These are phyloP conservation scores for Juglanconis juglandina DNA, from an alignment of 2,329 filamentous ascomycete species.

Conservation along the genomic window DNA sequence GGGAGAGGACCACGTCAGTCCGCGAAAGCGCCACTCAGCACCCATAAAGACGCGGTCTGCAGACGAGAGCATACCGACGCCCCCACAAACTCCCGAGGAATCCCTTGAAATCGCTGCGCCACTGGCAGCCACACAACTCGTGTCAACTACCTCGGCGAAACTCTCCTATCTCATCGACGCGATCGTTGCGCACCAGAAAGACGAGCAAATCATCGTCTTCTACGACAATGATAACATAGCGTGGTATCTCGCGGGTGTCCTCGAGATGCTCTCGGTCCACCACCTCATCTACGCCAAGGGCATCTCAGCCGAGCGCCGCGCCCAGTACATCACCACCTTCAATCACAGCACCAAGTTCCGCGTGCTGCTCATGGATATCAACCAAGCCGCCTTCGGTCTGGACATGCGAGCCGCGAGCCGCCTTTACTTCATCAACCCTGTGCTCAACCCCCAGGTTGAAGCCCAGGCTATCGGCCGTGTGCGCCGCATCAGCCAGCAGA, in stretches of 20 bases:
- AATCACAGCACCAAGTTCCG: slow-evolving; percentile 65
- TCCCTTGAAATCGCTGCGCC: slow-evolving; percentile 37
- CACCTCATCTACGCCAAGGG: slow-evolving; percentile 66
- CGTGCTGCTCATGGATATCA: slow-evolving; percentile 87
- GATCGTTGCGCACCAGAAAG: slow-evolving; percentile 62
- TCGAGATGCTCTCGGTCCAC: slow-evolving; percentile 67
- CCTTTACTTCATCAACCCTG: slow-evolving; percentile 85
- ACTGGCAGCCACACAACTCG: slow-evolving; percentile 57
- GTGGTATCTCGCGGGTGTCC: slow-evolving; percentile 77
- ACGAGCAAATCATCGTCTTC: slow-evolving; percentile 88
- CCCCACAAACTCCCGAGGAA: slow-evolving; percentile 13
- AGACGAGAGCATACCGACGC: slow-evolving; percentile 22
- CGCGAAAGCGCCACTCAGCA: slow-evolving; percentile 31
- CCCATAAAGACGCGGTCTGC: slow-evolving; percentile 23
- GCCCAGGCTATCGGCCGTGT: slow-evolving; percentile 90
- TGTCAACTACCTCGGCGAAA: slow-evolving; percentile 84
- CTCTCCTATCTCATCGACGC: slow-evolving; percentile 78
- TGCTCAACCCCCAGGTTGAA: slow-evolving; percentile 79
- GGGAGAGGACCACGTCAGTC: slow-evolving; percentile 32
- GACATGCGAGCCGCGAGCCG: slow-evolving; percentile 80
- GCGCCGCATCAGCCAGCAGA: slow-evolving; percentile 79
- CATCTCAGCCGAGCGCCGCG: slow-evolving; percentile 58
- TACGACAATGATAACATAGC: slow-evolving; percentile 86
- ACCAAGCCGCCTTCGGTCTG: slow-evolving; percentile 81
- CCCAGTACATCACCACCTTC: slow-evolving; percentile 76